Evolutionary conservation across 805 yeast genomes (phyloP), one percentile per base, ranked within the genome.

Genomic region (Myxozyma melibiosi): DNA sequence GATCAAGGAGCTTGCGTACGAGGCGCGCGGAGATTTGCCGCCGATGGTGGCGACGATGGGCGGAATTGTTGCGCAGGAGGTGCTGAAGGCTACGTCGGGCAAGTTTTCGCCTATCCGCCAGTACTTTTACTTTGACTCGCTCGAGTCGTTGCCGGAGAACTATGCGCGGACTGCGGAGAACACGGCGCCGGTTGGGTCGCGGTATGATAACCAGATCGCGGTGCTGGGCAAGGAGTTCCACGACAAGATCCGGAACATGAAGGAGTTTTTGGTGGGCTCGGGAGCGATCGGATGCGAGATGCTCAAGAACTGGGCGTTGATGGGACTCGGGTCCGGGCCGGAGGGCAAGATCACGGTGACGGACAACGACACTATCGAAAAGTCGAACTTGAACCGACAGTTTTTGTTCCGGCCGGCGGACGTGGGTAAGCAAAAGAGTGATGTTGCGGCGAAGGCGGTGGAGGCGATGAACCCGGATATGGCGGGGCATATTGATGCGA

Each of bases 271-370:
- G 64, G 99, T 94, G 39, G 99, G 99, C 43, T 90, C 97, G 1
- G 99, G 99, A 71, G 99, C 99, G 18, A 94, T 94, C 77, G 99
- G 99, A 38, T 94, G 99, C 77, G 99, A 94, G 75, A 92, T 94
- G 91, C 79, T 94, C 68, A 94, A 94, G 75, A 91, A 90, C 70
- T 94, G 98, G 98, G 97, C 99, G 4, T 80, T 94, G 81, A 80
- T 91, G 82, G 99, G 99, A 43, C 76, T 94, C 51, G 98, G 96
- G 34, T 80, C 96, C 24, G 98, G 98, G 40, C 89, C 91, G 38
- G 73, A 86, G 2, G 99, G 99, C 67, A 80, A 83, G 66, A 88
- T 94, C 58, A 74, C 76, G 51, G 85, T 94, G 45, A 94, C 99
- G 25, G 99, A 92, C 74, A 94, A 85, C 70, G 99, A 94, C 70